phyloP scores from a whole-genome alignment of 2,329 filamentous ascomycete species.

The Aspergillus sojae region DNA sequence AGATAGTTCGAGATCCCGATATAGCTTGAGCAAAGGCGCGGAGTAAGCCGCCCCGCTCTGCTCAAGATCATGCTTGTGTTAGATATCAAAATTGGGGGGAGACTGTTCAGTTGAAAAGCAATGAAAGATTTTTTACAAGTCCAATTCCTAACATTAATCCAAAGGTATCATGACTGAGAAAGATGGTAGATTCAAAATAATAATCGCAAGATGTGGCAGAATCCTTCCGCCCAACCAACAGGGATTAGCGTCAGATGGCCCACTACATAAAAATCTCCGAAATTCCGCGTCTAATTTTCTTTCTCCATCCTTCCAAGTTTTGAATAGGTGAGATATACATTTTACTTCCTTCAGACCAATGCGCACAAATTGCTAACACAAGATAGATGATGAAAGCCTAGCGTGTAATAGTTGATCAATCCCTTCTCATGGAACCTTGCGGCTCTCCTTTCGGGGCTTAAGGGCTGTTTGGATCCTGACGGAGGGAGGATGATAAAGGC shows the following conservation, averaged over 20 bases:
- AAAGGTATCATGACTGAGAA: neutral
- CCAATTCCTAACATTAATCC: slow-evolving; percentile 10
- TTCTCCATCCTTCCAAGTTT: slow-evolving; percentile 98
- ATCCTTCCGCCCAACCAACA: slow-evolving; percentile 24
- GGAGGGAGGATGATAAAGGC: slow-evolving; percentile 89
- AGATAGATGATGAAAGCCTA: slow-evolving; percentile 98
- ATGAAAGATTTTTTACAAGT: neutral
- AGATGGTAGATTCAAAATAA: neutral
- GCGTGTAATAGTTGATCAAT: slow-evolving; percentile 89
- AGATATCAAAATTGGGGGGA: neutral
- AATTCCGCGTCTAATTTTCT: slow-evolving; percentile 49
- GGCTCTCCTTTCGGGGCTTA: slow-evolving; percentile 82
- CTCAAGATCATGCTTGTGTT: slow-evolving; percentile 26
- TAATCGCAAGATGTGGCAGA: slow-evolving; percentile 14
- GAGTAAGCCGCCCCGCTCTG: slow-evolving; percentile 26
- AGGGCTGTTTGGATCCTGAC: slow-evolving; percentile 74
- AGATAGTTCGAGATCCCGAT: slow-evolving; percentile 43
- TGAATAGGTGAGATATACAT: slow-evolving; percentile 75
- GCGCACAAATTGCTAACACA: slow-evolving; percentile 16
- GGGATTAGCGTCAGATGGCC: slow-evolving; percentile 25
- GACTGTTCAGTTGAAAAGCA: neutral
- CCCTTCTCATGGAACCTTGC: slow-evolving; percentile 64
- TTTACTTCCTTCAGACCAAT: slow-evolving; percentile 2
- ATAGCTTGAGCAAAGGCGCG: slow-evolving; percentile 37
- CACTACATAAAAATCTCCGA: slow-evolving; percentile 28